Conservation (phyloP, 192 early-diverging fungal species). For the Gonapodya sp. region DNA sequence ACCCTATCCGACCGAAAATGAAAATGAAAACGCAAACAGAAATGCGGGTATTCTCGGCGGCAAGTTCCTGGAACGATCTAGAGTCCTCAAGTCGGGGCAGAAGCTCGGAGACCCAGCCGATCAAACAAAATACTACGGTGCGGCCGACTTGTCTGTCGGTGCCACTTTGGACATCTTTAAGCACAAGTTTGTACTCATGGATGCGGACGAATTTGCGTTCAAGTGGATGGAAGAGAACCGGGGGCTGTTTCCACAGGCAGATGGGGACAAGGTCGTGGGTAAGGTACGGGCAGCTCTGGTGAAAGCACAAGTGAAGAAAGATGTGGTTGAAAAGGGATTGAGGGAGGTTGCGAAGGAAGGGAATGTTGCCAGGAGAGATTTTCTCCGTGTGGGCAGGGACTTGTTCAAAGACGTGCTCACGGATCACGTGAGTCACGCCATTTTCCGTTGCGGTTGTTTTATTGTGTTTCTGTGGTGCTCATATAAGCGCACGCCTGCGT, state of each 20-base stretch:
- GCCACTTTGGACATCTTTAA: conserved; percentile 34
- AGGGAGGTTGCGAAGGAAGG: conserved; percentile 13
- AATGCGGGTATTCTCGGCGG: conserved; percentile 53
- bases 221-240: conserved; percentile 36
- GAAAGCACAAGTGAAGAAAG: conserved; percentile 16
- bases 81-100: conserved; percentile 43
- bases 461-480: background rate
- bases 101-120: conserved; percentile 30
- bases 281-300: conserved; percentile 12
- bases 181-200: conserved; percentile 42
- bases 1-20: conserved; percentile 5
- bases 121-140: conserved; percentile 35
- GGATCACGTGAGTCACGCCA: conserved; percentile 31
- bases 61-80: conserved; percentile 52
- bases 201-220: conserved; percentile 57
- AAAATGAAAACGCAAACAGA: conserved; percentile 15
- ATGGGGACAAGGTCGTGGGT: conserved; percentile 18
- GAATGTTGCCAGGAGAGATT: conserved; percentile 25
- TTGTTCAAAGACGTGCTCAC: conserved; percentile 23
- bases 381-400: conserved; percentile 25
- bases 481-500: conserved; percentile 12
- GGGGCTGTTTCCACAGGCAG: conserved; percentile 19
- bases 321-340: conserved; percentile 8
- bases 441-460: conserved; percentile 5
- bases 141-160: conserved; percentile 40